A percentile compares a stretch with the other conserved stretches of the same genome.
Conservation (phyloP, 1,139 yeast species). For the Pichia sp. region DNA sequence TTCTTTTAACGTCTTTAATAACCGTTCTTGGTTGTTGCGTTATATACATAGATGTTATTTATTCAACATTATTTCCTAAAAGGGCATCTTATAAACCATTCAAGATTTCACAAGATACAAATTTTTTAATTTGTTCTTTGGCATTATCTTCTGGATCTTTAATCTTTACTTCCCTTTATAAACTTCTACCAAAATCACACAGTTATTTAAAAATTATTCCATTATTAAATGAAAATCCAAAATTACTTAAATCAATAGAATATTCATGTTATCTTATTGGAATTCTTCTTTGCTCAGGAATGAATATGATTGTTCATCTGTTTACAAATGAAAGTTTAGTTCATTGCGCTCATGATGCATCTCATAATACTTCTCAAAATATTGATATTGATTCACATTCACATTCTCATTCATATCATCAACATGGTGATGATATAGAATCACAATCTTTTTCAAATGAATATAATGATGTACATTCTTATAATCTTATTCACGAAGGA, state of each 20-base stretch:
- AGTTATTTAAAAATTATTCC: conserved; percentile 33
- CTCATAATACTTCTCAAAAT: not conserved
- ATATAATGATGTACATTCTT: not conserved
- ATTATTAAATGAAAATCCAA: conserved; percentile 19
- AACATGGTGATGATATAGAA: not conserved
- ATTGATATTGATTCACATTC: conserved; percentile 5
- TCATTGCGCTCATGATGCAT: conserved; percentile 64
- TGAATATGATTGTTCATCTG: conserved; percentile 63
- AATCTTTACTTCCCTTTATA: conserved; percentile 67
- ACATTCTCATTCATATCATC: conserved; percentile 1
- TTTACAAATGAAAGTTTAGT: conserved; percentile 77
- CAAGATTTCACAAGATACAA: conserved; percentile 51
- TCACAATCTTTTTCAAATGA: not conserved
- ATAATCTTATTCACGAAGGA: not conserved
- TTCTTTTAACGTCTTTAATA: conserved; percentile 48
- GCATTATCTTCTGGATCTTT: conserved; percentile 74
- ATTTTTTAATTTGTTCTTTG: conserved; percentile 58
- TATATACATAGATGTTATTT: conserved; percentile 46
- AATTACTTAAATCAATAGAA: conserved; percentile 28
- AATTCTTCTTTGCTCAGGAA: conserved; percentile 46
- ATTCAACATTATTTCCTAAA: conserved; percentile 37
- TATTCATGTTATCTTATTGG: conserved; percentile 53
- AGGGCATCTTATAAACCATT: conserved; percentile 42
- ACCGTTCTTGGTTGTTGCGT: conserved; percentile 55
- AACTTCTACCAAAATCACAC: conserved; percentile 62